A percentile compares a stretch with the other conserved stretches of the same genome.
Evolutionary conservation across 2,329 filamentous ascomycete species (phyloP).

Genomic region (Ophiostoma tasmaniense): DNA sequence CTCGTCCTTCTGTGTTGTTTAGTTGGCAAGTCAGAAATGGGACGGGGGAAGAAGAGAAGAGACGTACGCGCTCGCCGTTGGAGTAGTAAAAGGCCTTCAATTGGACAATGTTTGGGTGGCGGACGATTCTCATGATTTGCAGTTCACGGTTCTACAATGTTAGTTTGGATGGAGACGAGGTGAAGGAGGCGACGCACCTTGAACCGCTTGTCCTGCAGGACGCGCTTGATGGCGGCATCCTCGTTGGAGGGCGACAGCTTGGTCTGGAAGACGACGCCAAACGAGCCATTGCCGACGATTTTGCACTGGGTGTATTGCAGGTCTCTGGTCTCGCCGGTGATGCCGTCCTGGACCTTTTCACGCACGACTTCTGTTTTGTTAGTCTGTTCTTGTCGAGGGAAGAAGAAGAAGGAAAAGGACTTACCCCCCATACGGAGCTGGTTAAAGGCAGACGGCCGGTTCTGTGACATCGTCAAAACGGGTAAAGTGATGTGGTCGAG

Average conservation of each 20-base stretch:
- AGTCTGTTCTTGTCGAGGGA: neutral
- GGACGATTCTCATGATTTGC: conserved; percentile 98
- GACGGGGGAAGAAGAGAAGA: too few relatives aligned
- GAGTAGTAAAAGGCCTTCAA: conserved; percentile 99
- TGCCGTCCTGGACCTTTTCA: conserved; percentile 97
- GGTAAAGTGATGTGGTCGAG: conserved; percentile 19
- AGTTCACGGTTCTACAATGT: conserved; percentile 80
- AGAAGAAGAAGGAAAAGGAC: conserved; percentile 28
- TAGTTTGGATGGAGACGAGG: neutral
- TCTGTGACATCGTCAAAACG: conserved; percentile 64
- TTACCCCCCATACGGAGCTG: conserved; percentile 94
- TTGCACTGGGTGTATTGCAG: conserved; percentile 99
- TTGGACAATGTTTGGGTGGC: conserved; percentile 97
- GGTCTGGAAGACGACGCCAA: conserved; percentile 97
- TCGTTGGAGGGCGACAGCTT: conserved; percentile 97
- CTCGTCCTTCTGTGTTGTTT: conserved; percentile 69
- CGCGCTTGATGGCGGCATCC: conserved; percentile 97
- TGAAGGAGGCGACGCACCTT: conserved; percentile 66
- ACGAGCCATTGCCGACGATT: conserved; percentile 97
- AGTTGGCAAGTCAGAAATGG: conserved; percentile 16
- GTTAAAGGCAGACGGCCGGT: conserved; percentile 81
- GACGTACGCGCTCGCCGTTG: conserved; percentile 85
- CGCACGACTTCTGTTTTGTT: conserved; percentile 73
- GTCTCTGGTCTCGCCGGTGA: conserved; percentile 92
- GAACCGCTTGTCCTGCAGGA: conserved; percentile 98